phyloP scores from a whole-genome alignment of 192 early-diverging fungal species.

The Mortierella hygrophila region DNA sequence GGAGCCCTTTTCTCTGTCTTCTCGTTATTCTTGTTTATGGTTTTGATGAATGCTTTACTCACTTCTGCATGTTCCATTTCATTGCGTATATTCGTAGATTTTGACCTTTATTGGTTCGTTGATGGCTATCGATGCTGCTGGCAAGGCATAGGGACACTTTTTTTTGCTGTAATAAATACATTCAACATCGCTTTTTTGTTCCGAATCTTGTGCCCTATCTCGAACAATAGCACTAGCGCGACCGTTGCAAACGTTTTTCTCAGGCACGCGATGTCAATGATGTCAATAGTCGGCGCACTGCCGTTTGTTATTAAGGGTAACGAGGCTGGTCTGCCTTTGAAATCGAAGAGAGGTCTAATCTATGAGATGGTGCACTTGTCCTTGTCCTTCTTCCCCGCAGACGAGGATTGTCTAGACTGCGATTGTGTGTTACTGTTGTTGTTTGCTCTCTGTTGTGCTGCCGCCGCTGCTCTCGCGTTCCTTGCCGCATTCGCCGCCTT shows the following conservation, averaged over 20 bases:
- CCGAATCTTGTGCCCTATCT: not conserved
- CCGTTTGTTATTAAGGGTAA: not conserved
- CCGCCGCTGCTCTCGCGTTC: conserved; percentile 36
- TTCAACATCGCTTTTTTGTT: not conserved
- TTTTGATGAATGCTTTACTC: not conserved
- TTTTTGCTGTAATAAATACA: conserved; percentile 6
- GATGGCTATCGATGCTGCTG: conserved; percentile 72
- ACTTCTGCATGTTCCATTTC: not conserved
- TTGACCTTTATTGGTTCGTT: conserved; percentile 95
- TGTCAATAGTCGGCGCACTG: conserved; percentile 12
- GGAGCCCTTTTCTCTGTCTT: not conserved
- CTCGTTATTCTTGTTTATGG: not conserved
- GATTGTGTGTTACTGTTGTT: conserved; percentile 6
- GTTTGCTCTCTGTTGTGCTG: conserved; percentile 30
- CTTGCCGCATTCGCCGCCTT: conserved; percentile 16
- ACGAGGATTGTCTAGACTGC: conserved; percentile 14
- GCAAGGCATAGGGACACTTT: conserved; percentile 17
- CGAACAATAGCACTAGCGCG: not conserved
- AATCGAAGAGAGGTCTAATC: not conserved
- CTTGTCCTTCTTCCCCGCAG: conserved; percentile 42
- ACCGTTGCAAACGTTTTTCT: not conserved
- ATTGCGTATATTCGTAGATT: conserved; percentile 68
- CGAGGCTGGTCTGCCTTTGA: not conserved
- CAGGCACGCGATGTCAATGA: not conserved
- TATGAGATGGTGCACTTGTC: conserved; percentile 52